phyloP scores from a whole-genome alignment of 805 yeast species.

The Tetrapisispora phaffii region DNA sequence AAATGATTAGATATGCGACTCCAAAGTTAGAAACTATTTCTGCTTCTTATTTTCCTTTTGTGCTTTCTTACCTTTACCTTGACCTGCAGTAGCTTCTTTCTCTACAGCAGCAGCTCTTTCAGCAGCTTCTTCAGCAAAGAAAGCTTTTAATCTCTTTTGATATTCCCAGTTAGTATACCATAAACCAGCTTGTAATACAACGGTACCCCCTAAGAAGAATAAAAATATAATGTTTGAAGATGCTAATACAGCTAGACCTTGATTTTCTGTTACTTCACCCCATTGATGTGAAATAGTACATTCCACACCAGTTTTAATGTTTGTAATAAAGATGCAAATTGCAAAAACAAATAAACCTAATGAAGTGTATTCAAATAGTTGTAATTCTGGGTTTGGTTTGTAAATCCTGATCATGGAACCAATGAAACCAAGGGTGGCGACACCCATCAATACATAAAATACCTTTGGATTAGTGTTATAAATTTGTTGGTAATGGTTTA shows the following conservation, averaged over 20 bases:
- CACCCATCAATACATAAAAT: slow-evolving; percentile 40
- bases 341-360: slow-evolving; percentile 64
- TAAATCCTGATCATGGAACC: slow-evolving; percentile 72
- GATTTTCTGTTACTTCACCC: slow-evolving; percentile 85
- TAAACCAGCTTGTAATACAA: slow-evolving; percentile 77
- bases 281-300: slow-evolving; percentile 65
- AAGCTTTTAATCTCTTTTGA: slow-evolving; percentile 29
- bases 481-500: slow-evolving; percentile 68
- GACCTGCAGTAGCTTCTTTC: background rate
- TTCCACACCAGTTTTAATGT: slow-evolving; percentile 69
- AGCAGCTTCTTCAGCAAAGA: slow-evolving; percentile 26
- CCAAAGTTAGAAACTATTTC: background rate
- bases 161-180: slow-evolving; percentile 71
- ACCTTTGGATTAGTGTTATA: slow-evolving; percentile 45
- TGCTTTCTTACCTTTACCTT: background rate
- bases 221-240: slow-evolving; percentile 77
- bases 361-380: slow-evolving; percentile 84
- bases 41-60: slow-evolving; percentile 3
- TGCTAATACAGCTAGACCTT: slow-evolving; percentile 86
- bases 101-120: background rate
- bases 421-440: slow-evolving; percentile 60
- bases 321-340: slow-evolving; percentile 73
- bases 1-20: no score
- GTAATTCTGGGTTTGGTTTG: slow-evolving; percentile 77
- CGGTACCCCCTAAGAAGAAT: slow-evolving; percentile 63